phyloP scores from a whole-genome alignment of 306 rosid species.

The Fagus sylvatica region DNA sequence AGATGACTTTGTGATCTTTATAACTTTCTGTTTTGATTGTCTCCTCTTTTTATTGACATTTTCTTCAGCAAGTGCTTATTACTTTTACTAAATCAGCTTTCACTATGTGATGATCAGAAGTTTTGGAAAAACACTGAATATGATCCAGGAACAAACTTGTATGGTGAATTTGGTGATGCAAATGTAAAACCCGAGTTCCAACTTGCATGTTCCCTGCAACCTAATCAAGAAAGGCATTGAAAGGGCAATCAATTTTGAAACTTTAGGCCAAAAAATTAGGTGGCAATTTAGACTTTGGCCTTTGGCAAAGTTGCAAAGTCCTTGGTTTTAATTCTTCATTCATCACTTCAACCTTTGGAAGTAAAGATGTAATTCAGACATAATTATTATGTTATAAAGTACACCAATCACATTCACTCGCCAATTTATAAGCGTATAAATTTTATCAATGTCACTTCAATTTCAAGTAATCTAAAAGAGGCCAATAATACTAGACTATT shows the following conservation, averaged over 20 bases:
- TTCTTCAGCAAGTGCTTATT: conserved; percentile 28
- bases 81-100: conserved; percentile 66
- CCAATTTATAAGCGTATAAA: background rate
- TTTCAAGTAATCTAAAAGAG: too few relatives aligned
- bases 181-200: conserved; percentile 90
- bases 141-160: conserved; percentile 82
- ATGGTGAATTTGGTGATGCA: conserved; percentile 65
- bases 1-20: conserved; percentile 51
- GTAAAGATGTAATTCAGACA: background rate
- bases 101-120: conserved; percentile 98
- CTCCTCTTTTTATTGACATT: conserved; percentile 28
- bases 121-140: conserved; percentile 86
- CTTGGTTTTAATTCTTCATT: conserved; percentile 74
- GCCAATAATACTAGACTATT: conserved; percentile 68
- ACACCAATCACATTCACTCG: too few relatives aligned
- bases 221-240: conserved; percentile 32
- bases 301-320: conserved; percentile 82
- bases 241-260: background rate
- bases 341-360: conserved; percentile 82
- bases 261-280: background rate
- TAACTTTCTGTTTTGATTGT: conserved; percentile 48
- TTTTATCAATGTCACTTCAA: too few relatives aligned
- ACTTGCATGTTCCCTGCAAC: conserved; percentile 97
- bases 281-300: conserved; percentile 72
- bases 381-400: too few relatives aligned